Evolutionary conservation across 768 basidiomycete genomes (phyloP), one percentile per base, ranked within the genome.

Genomic region (Gloeopeniophorella convolvens): DNA sequence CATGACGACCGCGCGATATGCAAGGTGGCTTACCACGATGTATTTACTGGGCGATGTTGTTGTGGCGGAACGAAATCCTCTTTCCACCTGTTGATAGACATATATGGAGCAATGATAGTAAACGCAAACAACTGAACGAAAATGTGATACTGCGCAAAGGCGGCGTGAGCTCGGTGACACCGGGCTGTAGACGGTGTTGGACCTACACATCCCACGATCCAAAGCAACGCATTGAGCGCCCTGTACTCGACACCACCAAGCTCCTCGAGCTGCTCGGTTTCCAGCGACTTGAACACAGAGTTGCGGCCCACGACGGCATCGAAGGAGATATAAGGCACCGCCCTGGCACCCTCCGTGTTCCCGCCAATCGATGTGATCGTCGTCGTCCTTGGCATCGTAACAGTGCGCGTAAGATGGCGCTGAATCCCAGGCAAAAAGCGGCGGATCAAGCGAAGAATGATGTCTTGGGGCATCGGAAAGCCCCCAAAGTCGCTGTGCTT

Each of bases 211-310:
- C 76, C 76, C 31, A 95, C 79, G 48, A 94, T 77, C 85, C 88
- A 94, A 9, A 92, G 69, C 42, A 96, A 65, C 2, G 84, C 79
- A 36, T 82, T 83, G 55, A 96, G 68, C 11, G 86, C 88, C 9
- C 92, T 77, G 62, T 89, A 98, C 64, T 99, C 95, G 6, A 96
- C 85, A 16, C 95, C 94, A 4, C 93, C 93, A 4, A 98, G 69
- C 64, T 96, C 91, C 57, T 95, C 92, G 58, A 89, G 70, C 61
- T 97, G 87, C 40, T 92, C 89, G 16, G 77, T 73, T 0, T 83
- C 88, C 45, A 95, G 67, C 56, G 65, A 70, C 31, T 77, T 74
- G 57, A 89, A 89, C 3, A 70, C 68, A 3, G 86, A 90, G 63
- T 94, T 95, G 28, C 82, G 76, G 0, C 90, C 88, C n/a, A 93